phyloP scores from a whole-genome alignment of 139 green algal species.

The Closterium sp. region DNA sequence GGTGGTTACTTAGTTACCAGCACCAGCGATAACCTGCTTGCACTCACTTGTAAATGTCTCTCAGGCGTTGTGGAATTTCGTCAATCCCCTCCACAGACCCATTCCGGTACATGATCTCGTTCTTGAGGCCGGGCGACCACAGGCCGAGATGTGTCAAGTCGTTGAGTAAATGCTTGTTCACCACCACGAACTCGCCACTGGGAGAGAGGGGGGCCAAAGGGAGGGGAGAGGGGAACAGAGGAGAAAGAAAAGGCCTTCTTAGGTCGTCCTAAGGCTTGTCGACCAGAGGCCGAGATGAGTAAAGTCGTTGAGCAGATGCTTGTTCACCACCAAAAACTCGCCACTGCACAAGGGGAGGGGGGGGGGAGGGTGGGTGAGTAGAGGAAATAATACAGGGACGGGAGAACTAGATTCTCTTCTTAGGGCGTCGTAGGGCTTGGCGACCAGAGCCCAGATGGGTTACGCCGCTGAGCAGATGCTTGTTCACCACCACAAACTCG shows the following conservation, averaged over 20 bases:
- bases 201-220: not conserved
- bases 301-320: conserved; percentile 95
- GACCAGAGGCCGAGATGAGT: conserved; percentile 85
- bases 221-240: conserved; percentile 8
- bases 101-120: conserved; percentile 74
- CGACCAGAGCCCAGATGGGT: conserved; percentile 84
- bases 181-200: conserved; percentile 83
- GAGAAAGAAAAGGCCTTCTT: conserved; percentile 93
- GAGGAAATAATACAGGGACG: conserved; percentile 81
- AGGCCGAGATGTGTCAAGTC: conserved; percentile 81
- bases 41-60: conserved; percentile 88
- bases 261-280: conserved; percentile 66
- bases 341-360: conserved; percentile 50
- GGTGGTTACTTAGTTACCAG: conserved; percentile 40
- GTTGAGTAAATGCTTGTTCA: conserved; percentile 96
- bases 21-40: conserved; percentile 3
- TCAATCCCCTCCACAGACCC: conserved; percentile 68
- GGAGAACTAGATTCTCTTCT: too few relatives aligned
- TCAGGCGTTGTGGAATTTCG: conserved; percentile 84
- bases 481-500: conserved; percentile 94
- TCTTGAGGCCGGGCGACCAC: conserved; percentile 86
- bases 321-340: conserved; percentile 93
- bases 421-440: conserved; percentile 56
- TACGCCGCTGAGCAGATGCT: conserved; percentile 95
- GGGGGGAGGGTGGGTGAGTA: conserved; percentile 68